Evolutionary conservation across 768 basidiomycete genomes (phyloP).

Genomic region (Pleurotus citrinopileatus): DNA sequence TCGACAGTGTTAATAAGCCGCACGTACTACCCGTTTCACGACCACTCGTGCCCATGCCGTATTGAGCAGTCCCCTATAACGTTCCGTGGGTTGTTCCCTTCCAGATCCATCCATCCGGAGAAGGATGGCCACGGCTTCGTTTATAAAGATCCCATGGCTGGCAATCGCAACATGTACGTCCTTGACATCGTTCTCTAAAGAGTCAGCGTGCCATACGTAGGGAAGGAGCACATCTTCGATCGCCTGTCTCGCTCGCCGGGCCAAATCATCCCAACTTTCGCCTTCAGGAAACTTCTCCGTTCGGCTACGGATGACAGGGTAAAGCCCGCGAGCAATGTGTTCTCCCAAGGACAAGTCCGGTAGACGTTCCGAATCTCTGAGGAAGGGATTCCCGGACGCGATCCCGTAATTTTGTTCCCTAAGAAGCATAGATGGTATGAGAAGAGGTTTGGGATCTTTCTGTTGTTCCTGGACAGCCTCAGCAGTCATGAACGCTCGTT

Average conservation of each 20-base stretch:
- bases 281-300: conserved; percentile 62
- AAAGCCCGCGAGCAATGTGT: conserved; percentile 51
- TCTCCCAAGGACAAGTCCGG: conserved; percentile 34
- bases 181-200: conserved; percentile 30
- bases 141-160: conserved; percentile 74
- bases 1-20: background rate
- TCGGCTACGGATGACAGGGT: conserved; percentile 44
- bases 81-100: conserved; percentile 19
- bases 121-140: conserved; percentile 53
- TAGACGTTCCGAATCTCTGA: conserved; percentile 23
- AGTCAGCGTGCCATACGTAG: conserved; percentile 42
- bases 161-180: conserved; percentile 60
- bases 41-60: conserved; percentile 66
- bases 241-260: conserved; percentile 46
- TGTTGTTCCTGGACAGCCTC: conserved; percentile 35
- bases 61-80: conserved; percentile 55
- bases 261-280: conserved; percentile 69
- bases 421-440: conserved; percentile 48
- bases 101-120: conserved; percentile 34
- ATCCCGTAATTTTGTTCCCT: conserved; percentile 70
- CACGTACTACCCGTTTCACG: conserved; percentile 42
- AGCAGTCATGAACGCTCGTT: conserved; percentile 63
- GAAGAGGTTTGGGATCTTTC: conserved; percentile 34
- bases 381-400: conserved; percentile 63
- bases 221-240: conserved; percentile 54